Conservation (phyloP, 2,329 filamentous ascomycete species). For the Claviceps fusiformis region DNA sequence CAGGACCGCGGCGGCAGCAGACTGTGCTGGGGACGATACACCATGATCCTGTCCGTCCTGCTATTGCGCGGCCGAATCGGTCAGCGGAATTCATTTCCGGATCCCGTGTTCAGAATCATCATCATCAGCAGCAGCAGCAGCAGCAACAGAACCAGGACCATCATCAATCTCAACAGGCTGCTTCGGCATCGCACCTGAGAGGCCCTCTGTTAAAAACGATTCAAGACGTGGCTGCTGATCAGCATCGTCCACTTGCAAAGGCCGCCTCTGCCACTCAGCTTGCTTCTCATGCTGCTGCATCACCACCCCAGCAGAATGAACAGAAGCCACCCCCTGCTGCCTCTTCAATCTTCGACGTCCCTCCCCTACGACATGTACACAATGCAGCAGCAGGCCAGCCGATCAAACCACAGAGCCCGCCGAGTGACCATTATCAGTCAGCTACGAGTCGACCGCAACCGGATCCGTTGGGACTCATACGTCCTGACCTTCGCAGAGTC, state of each 20-base stretch:
- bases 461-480: background rate
- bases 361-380: background rate
- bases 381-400: slow-evolving; percentile 1
- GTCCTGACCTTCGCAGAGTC: slow-evolving; percentile 1
- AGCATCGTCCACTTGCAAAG: background rate
- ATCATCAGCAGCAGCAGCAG: too few relatives aligned
- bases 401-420: slow-evolving; percentile 1
- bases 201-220: background rate
- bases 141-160: too few relatives aligned
- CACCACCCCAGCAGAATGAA: background rate
- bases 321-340: background rate
- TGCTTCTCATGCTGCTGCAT: background rate
- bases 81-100: too few relatives aligned
- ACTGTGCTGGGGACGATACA: too few relatives aligned
- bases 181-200: background rate
- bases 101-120: too few relatives aligned
- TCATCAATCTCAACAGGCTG: background rate
- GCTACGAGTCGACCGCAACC: background rate
- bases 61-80: too few relatives aligned
- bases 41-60: too few relatives aligned
- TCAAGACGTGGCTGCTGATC: background rate
- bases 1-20: too few relatives aligned
- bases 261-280: background rate
- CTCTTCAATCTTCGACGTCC: background rate
- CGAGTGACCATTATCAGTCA: background rate